Base-by-base conservation (phyloP, 2,329 filamentous ascomycete species). In the Talaromyces sp. region DNA sequence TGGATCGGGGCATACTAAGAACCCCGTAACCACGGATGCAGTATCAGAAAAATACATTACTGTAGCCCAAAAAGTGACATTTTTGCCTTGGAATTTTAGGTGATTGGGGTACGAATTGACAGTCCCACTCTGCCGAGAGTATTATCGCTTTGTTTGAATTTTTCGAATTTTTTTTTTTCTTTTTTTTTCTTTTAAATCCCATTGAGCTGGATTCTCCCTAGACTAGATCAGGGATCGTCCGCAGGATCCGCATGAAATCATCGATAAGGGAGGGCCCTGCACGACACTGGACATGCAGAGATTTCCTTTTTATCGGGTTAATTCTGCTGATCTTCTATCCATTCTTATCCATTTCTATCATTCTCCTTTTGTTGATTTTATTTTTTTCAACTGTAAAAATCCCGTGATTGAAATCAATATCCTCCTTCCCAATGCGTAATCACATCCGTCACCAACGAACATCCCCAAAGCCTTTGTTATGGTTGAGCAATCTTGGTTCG, bases 251-350 rank as follows among this genome's bases (percentile, higher is more conserved):
- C 45, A 47, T 30, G 22, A 37, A 37, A 29, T 37, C 44, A 37
- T 47, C 46, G 46, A 41, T 48, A 48, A 48, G 46, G 16, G 27
- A 48, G 46, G 16, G 27, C 20, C 16, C 22, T 48, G 46, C 46
- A 49, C 40, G 46, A 42, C 36, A 49, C 20, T 24, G 19, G 17
- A 29, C 11, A 20, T 24, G 16, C 24, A 40, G 33, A 39, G 46
- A 37, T 39, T 32, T 22, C 14, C 44, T 32, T 32, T 6, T 19
- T 4, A 13, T 27, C 24, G 24, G 9, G 9, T 35, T 16, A 35
- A 35, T 35, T n/a, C n/a, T n/a, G n/a, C n/a, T n/a, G n/a, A n/a
- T n/a, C n/a, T n/a, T n/a, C n/a, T n/a, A n/a, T n/a, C n/a, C n/a
- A n/a, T n/a, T 16, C 14, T 35, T 35, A 13, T 4, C 4, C 11